A percentile compares a stretch with the other conserved stretches of the same genome.
These are phyloP conservation scores for Didymosphaeria variabile DNA, from an alignment of 2,329 filamentous ascomycete species.

Conservation along the genomic window DNA sequence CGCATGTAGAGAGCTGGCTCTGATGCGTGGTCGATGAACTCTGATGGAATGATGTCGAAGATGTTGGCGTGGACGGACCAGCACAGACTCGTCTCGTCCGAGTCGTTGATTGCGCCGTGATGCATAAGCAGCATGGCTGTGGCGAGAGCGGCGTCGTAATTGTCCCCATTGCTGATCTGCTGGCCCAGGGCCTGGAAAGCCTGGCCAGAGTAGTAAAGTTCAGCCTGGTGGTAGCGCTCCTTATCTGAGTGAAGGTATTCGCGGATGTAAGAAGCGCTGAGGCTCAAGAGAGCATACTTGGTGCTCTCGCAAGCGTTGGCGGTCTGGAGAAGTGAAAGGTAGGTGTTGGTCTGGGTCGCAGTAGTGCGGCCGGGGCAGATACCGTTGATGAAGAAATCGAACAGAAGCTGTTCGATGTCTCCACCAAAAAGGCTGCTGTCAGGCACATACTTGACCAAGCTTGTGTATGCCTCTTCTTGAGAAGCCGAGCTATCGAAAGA, in stretches of 20 bases:
- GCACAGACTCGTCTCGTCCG: conserved; percentile 38
- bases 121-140: conserved; percentile 48
- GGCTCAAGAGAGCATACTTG: conserved; percentile 41
- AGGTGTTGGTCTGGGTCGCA: conserved; percentile 38
- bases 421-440: conserved; percentile 26
- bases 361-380: conserved; percentile 44
- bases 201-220: conserved; percentile 45
- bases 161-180: conserved; percentile 39
- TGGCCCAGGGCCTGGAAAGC: conserved; percentile 38
- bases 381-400: conserved; percentile 43
- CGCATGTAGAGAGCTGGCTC: conserved; percentile 42
- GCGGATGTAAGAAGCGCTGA: conserved; percentile 44
- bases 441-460: conserved; percentile 44
- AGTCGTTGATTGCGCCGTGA: conserved; percentile 37
- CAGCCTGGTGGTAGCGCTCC: conserved; percentile 40
- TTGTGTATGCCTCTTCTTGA: conserved; percentile 32
- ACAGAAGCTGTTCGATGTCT: conserved; percentile 40
- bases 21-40: conserved; percentile 33
- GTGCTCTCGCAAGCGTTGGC: conserved; percentile 41
- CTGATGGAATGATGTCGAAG: conserved; percentile 39
- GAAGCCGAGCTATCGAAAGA: conserved; percentile 37
- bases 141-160: conserved; percentile 40
- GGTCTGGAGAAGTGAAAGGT: conserved; percentile 32
- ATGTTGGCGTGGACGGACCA: conserved; percentile 47
- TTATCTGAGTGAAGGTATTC: conserved; percentile 41